Evolutionary conservation across 257 asterid species (phyloP), one percentile per base, ranked within the genome.

Genomic region (Nyctanthes arbortristis): DNA sequence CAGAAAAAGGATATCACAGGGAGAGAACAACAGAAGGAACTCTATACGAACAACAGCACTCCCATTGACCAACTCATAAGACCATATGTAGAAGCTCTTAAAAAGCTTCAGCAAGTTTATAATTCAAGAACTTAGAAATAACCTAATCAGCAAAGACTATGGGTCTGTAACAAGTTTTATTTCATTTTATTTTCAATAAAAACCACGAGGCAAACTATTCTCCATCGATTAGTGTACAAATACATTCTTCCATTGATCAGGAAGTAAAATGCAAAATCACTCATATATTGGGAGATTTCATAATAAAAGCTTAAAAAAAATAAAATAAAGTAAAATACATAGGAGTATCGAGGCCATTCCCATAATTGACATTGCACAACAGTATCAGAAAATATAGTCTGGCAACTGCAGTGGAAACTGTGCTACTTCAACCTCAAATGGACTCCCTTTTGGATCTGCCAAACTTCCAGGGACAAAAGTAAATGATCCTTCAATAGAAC

Each of bases 391-490:
- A 32, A 92, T 83, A 76, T 91, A 92, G 72, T 87, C 96, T 0
- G 93, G 96, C 81, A 85, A 65, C 71, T 77, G 74, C 35, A 91
- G 80, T 29, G 96, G 82, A 73, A 89, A 89, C 49, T 75, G 82
- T 49, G 92, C 78, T 69, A 84, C 96, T 71, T 82, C 88, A 39
- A 80, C 96, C 22, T 75, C 70, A 76, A 92, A 92, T 0, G 86
- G 86, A 69, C 77, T 68, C 10, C 91, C 93, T 74, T 76, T 80
- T 47, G 93, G 81, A 66, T 85, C 90, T 36, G 57, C 75, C 74
- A 92, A 7, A 97, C 97, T 87, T 75, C 98, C 98, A 58, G 98
- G 97, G 49, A 93, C 88, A 75, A 85, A 90, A 75, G 93, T 93
- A 75, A 90, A 88, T 71, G 75, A 76, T 61, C 98, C 98, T 80